Base-by-base conservation (phyloP, 768 basidiomycete genomes). In the Panellus pusillus region DNA sequence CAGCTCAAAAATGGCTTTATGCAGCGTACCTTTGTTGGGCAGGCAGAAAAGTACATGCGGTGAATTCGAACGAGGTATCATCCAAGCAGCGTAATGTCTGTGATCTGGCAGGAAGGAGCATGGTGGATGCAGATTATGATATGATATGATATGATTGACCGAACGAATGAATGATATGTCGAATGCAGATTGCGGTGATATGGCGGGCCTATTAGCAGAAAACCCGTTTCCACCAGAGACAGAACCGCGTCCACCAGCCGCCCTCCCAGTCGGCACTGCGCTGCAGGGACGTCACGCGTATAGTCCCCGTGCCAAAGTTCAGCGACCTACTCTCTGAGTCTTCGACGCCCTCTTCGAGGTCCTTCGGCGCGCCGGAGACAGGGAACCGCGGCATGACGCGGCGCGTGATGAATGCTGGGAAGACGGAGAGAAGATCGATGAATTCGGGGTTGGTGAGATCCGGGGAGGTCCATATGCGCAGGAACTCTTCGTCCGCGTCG, bases 391-490 rank as follows among this genome's bases (percentile, higher is more conserved):
- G 89, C 40, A 89, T 67, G n/a, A 83, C 65, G 52, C 82, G 78
- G 45, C 82, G 76, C 13, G 87, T 79, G 52, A 94, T 79, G 66
- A 91, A 92, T 0, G 84, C 65, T 13, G 93, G 93, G 69, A 94
- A 93, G 20, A 91, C 66, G 40, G 78, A 78, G 51, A 93, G 72
- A 29, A 96, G 77, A 44, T 78, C 74, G 17, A 84, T 65, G 63
- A 80, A 77, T 70, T 96, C 93, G 36, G 84, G 81, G 67, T 95
- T 89, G 37, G 81, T 60, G 6, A 96, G 75, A 67, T 93, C 83
- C 17, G 93, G 90, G 6, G 84, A 82, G 0, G 82, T 86, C 93
- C 93, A 96, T 38, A 82, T 79, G 50, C 92, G 83, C 68, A 90
- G 69, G 61, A 81, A 80, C 48, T 77, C 77, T 39, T 80, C 83